Conservation (phyloP, 1,284 basidiomycete species). For the Meripilus lineatus region DNA sequence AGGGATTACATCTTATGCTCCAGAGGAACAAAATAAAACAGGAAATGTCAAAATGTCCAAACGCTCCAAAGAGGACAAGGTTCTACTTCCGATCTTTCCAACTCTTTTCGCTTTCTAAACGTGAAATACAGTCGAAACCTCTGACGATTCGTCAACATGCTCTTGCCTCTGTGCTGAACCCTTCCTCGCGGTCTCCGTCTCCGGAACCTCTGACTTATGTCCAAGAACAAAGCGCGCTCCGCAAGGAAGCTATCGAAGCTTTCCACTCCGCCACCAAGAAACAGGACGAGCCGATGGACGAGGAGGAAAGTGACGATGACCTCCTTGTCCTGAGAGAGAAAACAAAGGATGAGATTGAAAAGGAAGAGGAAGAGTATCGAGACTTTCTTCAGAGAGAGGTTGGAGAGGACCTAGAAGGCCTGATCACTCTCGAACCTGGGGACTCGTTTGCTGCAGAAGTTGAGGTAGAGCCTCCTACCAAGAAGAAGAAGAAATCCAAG, state of each 20-base stretch:
- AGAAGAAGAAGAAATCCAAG: slow-evolving; percentile 28
- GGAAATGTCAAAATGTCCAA: slow-evolving; percentile 19
- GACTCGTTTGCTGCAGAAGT: slow-evolving; percentile 18
- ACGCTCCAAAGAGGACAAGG: slow-evolving; percentile 48
- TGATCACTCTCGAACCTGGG: slow-evolving; percentile 44
- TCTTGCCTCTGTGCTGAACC: slow-evolving; percentile 49
- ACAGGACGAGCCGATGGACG: too few relatives aligned
- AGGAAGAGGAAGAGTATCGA: slow-evolving; percentile 78
- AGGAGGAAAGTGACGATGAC: slow-evolving; percentile 54
- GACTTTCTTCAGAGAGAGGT: slow-evolving; percentile 80
- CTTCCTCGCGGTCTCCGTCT: slow-evolving; percentile 47
- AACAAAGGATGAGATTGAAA: slow-evolving; percentile 70
- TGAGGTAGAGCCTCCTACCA: slow-evolving; percentile 25
- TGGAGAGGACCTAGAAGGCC: slow-evolving; percentile 64
- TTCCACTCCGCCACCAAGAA: slow-evolving; percentile 62
- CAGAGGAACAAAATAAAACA: slow-evolving; percentile 65
- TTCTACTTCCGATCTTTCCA: slow-evolving; percentile 17
- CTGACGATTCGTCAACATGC: slow-evolving; percentile 58
- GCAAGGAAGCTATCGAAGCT: slow-evolving; percentile 80
- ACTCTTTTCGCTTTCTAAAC: slow-evolving; percentile 3
- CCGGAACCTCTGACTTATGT: slow-evolving; percentile 66
- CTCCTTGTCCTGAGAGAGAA: slow-evolving; percentile 72
- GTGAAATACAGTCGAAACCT: slow-evolving; percentile 43
- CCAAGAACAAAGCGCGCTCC: slow-evolving; percentile 74
- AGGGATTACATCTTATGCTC: slow-evolving; percentile 2